Conservation (phyloP, 495 filamentous ascomycete species). For the Daldinia vernicosa region DNA sequence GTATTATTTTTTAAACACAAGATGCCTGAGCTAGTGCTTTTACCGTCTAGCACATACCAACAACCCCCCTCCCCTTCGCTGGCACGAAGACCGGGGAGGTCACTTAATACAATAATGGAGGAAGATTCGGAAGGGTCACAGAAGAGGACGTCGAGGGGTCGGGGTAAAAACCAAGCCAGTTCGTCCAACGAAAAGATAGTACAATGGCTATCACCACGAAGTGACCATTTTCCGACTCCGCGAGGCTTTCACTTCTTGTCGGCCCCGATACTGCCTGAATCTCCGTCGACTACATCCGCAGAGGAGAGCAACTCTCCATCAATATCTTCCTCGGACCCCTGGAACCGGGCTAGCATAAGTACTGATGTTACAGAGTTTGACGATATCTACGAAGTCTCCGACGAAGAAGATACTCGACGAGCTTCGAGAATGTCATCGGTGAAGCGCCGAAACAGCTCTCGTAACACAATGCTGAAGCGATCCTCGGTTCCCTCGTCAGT, state of each 20-base stretch:
- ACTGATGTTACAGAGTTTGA: slow-evolving; percentile 75
- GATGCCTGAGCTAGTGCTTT: slow-evolving; percentile 68
- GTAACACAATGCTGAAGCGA: slow-evolving; percentile 41
- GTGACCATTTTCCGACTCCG: slow-evolving; percentile 70
- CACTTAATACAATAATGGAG: slow-evolving; percentile 90
- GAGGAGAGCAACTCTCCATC: slow-evolving; percentile 60
- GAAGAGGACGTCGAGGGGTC: slow-evolving; percentile 39
- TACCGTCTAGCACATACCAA: slow-evolving; percentile 67
- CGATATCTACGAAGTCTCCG: slow-evolving; percentile 84
- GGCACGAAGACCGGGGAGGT: slow-evolving; percentile 69
- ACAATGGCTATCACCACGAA: slow-evolving; percentile 65
- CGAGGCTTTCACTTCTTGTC: slow-evolving; percentile 65
- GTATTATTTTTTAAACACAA: slow-evolving; percentile 44
- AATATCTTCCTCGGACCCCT: slow-evolving; percentile 60
- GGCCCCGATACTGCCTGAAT: slow-evolving; percentile 60
- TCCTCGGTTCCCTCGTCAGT: slow-evolving; percentile 44
- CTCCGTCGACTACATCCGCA: slow-evolving; percentile 56
- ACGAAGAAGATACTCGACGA: slow-evolving; percentile 60
- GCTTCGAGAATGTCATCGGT: slow-evolving; percentile 43
- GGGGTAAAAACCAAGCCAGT: slow-evolving; percentile 48
- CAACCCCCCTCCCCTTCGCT: slow-evolving; percentile 72
- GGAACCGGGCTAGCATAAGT: slow-evolving; percentile 62
- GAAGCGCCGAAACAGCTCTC: slow-evolving; percentile 50
- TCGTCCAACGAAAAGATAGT: slow-evolving; percentile 60
- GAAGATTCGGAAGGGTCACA: slow-evolving; percentile 59